Conservation (phyloP, 2,329 filamentous ascomycete genomes). For the Fusarium nurragi region DNA sequence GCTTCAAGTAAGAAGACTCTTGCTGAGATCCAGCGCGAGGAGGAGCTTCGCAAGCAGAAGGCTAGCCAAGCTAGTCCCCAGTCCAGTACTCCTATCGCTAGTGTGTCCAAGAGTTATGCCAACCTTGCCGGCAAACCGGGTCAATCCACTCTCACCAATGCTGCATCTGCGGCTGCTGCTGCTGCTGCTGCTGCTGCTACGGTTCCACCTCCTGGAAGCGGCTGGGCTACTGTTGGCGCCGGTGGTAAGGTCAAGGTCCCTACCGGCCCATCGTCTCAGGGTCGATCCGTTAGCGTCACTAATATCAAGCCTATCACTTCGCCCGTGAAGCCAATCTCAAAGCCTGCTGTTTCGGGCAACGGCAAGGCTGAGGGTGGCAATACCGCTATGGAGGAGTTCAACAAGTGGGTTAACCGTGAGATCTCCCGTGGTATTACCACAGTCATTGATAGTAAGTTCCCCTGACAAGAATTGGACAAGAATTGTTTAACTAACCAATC, state of each 20-base stretch:
- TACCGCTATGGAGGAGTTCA: slow-evolving; percentile 86
- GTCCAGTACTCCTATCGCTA: slow-evolving; percentile 54
- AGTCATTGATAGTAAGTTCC: slow-evolving; percentile 61
- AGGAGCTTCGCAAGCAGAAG: slow-evolving; percentile 82
- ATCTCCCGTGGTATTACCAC: slow-evolving; percentile 75
- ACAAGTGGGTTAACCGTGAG: slow-evolving; percentile 88
- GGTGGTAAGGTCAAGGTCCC: slow-evolving; percentile 90
- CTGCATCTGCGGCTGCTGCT: slow-evolving; percentile 54
- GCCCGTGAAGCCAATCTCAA: slow-evolving; percentile 60
- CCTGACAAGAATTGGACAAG: background rate
- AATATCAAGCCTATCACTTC: slow-evolving; percentile 57
- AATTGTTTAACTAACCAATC: slow-evolving; percentile 46
- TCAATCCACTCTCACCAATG: slow-evolving; percentile 50
- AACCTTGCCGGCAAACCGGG: slow-evolving; percentile 86
- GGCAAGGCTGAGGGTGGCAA: slow-evolving; percentile 52
- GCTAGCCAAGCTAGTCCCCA: slow-evolving; percentile 63
- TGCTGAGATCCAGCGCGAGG: slow-evolving; percentile 95
- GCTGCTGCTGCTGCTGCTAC: slow-evolving; percentile 47
- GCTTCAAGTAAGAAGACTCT: slow-evolving; percentile 81
- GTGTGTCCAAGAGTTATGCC: slow-evolving; percentile 86
- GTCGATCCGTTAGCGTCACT: slow-evolving; percentile 56
- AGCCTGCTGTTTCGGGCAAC: slow-evolving; percentile 58
- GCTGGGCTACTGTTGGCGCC: slow-evolving; percentile 96
- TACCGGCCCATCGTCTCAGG: slow-evolving; percentile 63
- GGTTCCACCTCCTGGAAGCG: slow-evolving; percentile 56